Evolutionary conservation across 2,329 filamentous ascomycete species (phyloP).

Genomic region (Fusarium decemcellulare): DNA sequence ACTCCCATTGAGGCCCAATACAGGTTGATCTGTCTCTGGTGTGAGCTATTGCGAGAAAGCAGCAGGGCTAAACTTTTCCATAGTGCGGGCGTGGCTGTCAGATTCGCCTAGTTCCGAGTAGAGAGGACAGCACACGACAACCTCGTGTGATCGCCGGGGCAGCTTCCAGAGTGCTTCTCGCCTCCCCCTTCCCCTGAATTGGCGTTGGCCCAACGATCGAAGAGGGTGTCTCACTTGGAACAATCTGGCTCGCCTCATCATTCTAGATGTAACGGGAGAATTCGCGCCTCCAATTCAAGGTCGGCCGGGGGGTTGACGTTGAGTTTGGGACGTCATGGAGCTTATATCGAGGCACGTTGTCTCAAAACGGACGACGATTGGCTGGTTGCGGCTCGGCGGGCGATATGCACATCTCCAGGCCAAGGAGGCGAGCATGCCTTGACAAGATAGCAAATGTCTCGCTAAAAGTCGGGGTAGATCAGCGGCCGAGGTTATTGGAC

Average conservation of each 20-base stretch:
- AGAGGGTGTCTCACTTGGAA: slow-evolving; percentile 31
- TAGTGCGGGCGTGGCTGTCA: slow-evolving; percentile 3
- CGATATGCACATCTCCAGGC: slow-evolving; percentile 37
- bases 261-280: slow-evolving; percentile 12
- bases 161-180: slow-evolving; percentile 24
- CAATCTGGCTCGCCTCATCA: slow-evolving; percentile 13
- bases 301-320: slow-evolving; percentile 23
- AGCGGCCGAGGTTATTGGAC: slow-evolving; percentile 32
- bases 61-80: slow-evolving; percentile 17
- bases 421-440: slow-evolving; percentile 26
- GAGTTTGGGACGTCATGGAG: slow-evolving; percentile 33
- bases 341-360: slow-evolving; percentile 44
- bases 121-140: slow-evolving; percentile 37
- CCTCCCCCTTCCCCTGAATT: slow-evolving; percentile 35
- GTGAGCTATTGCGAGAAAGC: background rate
- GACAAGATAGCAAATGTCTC: slow-evolving; percentile 36
- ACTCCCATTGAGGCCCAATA: background rate
- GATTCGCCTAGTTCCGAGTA: slow-evolving; percentile 1
- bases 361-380: slow-evolving; percentile 38
- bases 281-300: slow-evolving; percentile 5
- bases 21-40: slow-evolving; percentile 19
- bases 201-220: slow-evolving; percentile 18
- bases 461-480: slow-evolving; percentile 46
- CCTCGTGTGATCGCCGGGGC: slow-evolving; percentile 15
- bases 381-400: slow-evolving; percentile 24